Base-by-base conservation (phyloP, 2,329 filamentous ascomycete species). In the Nigrospora oryzae region DNA sequence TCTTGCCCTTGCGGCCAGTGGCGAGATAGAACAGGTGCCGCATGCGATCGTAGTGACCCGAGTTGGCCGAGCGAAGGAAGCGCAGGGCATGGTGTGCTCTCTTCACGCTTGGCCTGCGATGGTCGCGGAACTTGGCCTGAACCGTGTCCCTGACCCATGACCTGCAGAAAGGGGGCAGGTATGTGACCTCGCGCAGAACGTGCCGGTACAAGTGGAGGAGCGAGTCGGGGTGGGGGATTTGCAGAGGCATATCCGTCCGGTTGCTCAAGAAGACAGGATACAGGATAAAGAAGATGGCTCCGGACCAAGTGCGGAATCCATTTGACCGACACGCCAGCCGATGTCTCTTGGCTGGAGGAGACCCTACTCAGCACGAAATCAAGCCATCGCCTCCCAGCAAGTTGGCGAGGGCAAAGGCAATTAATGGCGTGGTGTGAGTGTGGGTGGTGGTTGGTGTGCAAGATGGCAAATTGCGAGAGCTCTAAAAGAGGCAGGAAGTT, bases 161-260 rank as follows among this genome's bases (percentile, higher is more conserved):
- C 35, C 69, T 70, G 47, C 74, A 74, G 35, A 71, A 60, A 3
- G 67, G 66, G 1, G 78, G 77, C 3, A 83, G 71, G 55, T 84
- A 84, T 28, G 74, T 72, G 35, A 70, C 65, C 63, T 82, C 77
- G 47, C 80, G 77, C 33, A 83, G 73, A 17, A 83, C 63, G 46
- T 77, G 70, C 45, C 80, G 72, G 58, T 80, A 83, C 39, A 79
- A 60, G 52, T 74, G 70, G 13, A 71, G 53, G 4, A 65, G 49
- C 1, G 52, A 56, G 11, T 44, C 49, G 11, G 64, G 62, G 35
- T 59, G 53, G 15, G 59, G 59, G 17, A 69, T 61, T 42, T 59
- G 63, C 19, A 61, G 58, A 41, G 60, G 59, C 61, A 66, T 66
- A 17, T 17, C 46, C 42, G 42, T 30, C 5, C 11, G 17, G 30